phyloP scores from a whole-genome alignment of 139 green algal species.

The Micractinium sp. region DNA sequence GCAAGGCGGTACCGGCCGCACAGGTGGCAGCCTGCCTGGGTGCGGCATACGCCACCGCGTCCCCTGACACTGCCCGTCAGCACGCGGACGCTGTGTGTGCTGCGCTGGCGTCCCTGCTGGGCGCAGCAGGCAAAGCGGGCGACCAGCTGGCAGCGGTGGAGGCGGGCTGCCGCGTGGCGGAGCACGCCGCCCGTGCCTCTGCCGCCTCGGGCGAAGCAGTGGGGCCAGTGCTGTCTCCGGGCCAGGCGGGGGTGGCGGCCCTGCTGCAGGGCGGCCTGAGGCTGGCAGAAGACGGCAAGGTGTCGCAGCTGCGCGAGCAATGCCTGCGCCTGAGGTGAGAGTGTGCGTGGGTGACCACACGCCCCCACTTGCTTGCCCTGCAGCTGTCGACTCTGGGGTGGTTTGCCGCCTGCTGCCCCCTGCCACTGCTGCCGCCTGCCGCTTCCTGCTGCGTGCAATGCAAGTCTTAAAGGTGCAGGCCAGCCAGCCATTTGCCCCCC shows the following conservation, averaged over 20 bases:
- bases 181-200: background rate
- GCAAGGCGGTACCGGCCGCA: background rate
- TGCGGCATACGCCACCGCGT: constrained; percentile 14
- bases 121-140: constrained; percentile 4
- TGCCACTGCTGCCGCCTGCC: no score
- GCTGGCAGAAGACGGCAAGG: constrained; percentile 27
- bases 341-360: background rate
- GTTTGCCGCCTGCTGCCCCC: no score
- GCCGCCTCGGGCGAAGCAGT: background rate
- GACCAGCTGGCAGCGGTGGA: constrained; percentile 21
- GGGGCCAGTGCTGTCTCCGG: background rate
- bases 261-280: constrained; percentile 24
- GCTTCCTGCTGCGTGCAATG: no score
- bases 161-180: constrained; percentile 13
- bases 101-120: constrained; percentile 3
- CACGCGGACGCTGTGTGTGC: background rate
- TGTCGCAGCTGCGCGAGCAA: constrained; percentile 30
- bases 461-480: no score
- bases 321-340: background rate
- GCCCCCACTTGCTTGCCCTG: background rate
- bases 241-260: background rate
- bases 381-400: background rate
- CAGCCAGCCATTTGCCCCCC: no score
- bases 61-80: background rate
- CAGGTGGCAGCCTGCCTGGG: constrained; percentile 30